phyloP scores from a whole-genome alignment of 495 filamentous ascomycete species.

The Monascus purpureus region DNA sequence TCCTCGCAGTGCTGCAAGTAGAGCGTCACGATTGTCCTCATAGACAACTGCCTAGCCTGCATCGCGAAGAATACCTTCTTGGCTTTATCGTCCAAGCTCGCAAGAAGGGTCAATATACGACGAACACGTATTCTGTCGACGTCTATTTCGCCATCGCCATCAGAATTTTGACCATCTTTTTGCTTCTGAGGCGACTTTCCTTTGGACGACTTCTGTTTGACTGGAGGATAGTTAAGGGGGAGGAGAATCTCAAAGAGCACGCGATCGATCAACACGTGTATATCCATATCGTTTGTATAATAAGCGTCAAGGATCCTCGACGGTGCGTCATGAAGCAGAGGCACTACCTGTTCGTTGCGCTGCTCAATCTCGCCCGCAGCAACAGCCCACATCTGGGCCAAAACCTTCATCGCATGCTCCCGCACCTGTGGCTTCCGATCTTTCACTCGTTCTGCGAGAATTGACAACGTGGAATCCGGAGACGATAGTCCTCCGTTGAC shows the following conservation, averaged over 20 bases:
- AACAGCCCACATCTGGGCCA: conserved; percentile 83
- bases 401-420: conserved; percentile 67
- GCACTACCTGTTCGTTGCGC: conserved; percentile 59
- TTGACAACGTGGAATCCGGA: conserved; percentile 55
- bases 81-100: conserved; percentile 61
- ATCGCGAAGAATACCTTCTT: conserved; percentile 83
- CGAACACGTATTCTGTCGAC: conserved; percentile 76
- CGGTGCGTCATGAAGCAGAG: conserved; percentile 64
- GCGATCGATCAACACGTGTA: conserved; percentile 70
- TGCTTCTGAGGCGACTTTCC: conserved; percentile 43
- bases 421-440: conserved; percentile 74
- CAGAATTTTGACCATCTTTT: conserved; percentile 34
- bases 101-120: conserved; percentile 67
- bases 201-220: conserved; percentile 53
- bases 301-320: conserved; percentile 75
- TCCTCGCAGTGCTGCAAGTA: conserved; percentile 71
- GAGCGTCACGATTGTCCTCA: conserved; percentile 52
- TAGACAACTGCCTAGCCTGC: conserved; percentile 56
- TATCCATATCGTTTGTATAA: conserved; percentile 80
- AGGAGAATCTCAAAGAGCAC: conserved; percentile 79
- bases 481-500: conserved; percentile 55
- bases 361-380: conserved; percentile 75
- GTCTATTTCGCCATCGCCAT: conserved; percentile 41
- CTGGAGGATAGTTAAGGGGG: conserved; percentile 71
- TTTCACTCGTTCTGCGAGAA: conserved; percentile 75